A percentile compares a stretch with the other conserved stretches of the same genome.
phyloP scores from a whole-genome alignment of 148 eudicot species.

The Vaccinium myrtillus region DNA sequence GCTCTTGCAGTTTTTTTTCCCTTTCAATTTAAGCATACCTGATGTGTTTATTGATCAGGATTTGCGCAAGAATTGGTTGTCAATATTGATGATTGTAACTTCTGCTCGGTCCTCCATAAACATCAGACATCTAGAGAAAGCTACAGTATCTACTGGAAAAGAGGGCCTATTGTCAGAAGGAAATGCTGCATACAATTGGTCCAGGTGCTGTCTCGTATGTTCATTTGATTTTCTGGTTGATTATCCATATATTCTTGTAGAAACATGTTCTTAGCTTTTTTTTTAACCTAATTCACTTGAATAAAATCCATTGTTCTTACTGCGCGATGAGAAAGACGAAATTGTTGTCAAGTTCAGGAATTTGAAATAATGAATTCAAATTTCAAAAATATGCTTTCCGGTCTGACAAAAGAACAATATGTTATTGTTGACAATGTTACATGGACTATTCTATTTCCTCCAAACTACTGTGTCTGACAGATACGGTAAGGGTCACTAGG shows the following conservation, averaged over 20 bases:
- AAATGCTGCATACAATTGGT: conserved; percentile 93
- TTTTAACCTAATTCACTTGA: not conserved
- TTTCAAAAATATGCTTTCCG: not conserved
- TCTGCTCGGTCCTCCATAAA: conserved; percentile 96
- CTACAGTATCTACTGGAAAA: conserved; percentile 98
- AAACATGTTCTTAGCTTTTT: not conserved
- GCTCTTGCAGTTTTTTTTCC: not conserved
- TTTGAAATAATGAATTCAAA: not conserved
- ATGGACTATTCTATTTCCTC: not conserved
- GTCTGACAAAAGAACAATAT: not conserved
- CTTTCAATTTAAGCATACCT: not conserved
- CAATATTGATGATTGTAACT: conserved; percentile 88
- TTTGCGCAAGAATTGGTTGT: conserved; percentile 94
- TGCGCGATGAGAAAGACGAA: not conserved
- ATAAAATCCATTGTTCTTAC: not conserved
- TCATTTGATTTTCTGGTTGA: not conserved
- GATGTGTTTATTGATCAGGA: conserved; percentile 46
- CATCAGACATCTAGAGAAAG: conserved; percentile 97
- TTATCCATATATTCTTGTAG: conserved; percentile 4
- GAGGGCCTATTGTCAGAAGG: conserved; percentile 97
- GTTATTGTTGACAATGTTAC: not conserved
- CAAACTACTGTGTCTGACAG: not conserved
- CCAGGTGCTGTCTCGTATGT: conserved; percentile 56
- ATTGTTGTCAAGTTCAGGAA: not conserved
- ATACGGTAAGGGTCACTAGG: not conserved